Evolutionary conservation across 805 yeast genomes (phyloP), one percentile per base, ranked within the genome.

Genomic region (Saturnispora sanitii): DNA sequence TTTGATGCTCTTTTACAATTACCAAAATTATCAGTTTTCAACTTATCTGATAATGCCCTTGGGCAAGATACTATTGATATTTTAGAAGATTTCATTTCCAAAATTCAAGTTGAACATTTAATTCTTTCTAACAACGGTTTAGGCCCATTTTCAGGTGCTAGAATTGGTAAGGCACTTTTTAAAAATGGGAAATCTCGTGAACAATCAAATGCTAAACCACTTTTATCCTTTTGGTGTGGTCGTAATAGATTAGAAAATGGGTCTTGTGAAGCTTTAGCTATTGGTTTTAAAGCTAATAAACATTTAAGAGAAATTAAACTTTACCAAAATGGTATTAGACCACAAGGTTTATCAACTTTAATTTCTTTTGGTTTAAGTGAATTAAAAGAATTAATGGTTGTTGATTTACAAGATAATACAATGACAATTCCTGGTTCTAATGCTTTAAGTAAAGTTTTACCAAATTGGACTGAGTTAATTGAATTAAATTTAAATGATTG

Each of bases 261-360:
- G 3, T 87, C 96, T 5, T 75, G 86, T 61, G 77, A 78, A 52
- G 81, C 82, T 49, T 73, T 94, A 64, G 77, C 96, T 8, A 68
- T 84, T 42, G 95, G 94, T 45, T 71, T 92, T 51, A 81, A 82
- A 57, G 79, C 81, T 40, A 95, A 92, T 60, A 69, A 73, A 33
- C 45, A 51, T 9, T 74, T 77, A 40, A 68, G 88, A 56, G 75
- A 82, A 60, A 55, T 88, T 27, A 78, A 82, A 57, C 70, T 92
- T 50, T 90, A 86, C 57, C 99, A 92, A 66, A 92, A 92, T 60
- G 99, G 99, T 57, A 92, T 92, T 49, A 79, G 99, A 63, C 97
- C 95, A 41, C 79, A 76, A 42, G 99, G 99, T 51, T 79, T 90
- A 42, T 73, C 80, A 47, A 77, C 73, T 50, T 71, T 90, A 54